Evolutionary conservation across 2,329 filamentous ascomycete species (phyloP).

Genomic region (Monilinia vaccinii-corymbosi): DNA sequence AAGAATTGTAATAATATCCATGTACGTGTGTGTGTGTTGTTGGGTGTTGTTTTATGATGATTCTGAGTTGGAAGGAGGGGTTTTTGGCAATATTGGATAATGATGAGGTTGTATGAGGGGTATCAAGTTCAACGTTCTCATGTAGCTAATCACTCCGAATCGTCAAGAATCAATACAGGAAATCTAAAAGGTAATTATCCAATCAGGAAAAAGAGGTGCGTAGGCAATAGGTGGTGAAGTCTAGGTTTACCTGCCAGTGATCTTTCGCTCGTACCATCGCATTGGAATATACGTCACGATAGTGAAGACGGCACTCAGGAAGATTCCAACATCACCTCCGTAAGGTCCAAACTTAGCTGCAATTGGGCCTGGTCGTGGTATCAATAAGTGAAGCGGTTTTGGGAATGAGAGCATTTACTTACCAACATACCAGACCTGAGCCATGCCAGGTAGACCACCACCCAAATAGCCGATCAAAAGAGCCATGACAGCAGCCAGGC

Average conservation of each 20-base stretch:
- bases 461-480: conserved; percentile 25
- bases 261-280: conserved; percentile 25
- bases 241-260: conserved; percentile 16
- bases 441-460: conserved; percentile 27
- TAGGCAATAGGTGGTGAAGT: neutral
- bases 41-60: neutral
- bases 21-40: neutral
- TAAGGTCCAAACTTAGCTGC: conserved; percentile 23
- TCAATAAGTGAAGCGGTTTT: neutral
- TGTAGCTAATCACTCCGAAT: neutral
- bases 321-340: conserved; percentile 28
- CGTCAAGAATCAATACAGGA: neutral
- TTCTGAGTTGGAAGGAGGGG: neutral
- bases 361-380: conserved; percentile 20
- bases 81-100: neutral
- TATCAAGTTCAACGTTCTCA: neutral
- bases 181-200: neutral
- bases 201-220: neutral
- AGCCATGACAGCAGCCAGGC: conserved; percentile 24
- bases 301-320: conserved; percentile 21
- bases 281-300: conserved; percentile 23
- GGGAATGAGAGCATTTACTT: conserved; percentile 1
- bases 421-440: conserved; percentile 28
- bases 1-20: neutral
- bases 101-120: neutral